phyloP scores from a whole-genome alignment of 257 asterid species.

The Eustoma russellianum region DNA sequence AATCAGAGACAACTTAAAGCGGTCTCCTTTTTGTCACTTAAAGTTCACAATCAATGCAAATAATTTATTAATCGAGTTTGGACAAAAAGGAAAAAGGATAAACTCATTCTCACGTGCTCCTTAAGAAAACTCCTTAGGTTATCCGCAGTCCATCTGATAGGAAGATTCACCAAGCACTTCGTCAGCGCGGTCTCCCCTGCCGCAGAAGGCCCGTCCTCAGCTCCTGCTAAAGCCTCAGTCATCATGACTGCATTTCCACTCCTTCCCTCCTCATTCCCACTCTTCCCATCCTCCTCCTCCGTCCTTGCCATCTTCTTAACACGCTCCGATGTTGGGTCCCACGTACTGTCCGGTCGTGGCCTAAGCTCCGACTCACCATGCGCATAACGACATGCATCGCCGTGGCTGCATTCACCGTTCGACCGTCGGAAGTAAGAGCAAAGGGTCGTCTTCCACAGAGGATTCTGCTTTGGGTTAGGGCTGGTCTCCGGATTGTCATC shows the following conservation, averaged over 20 bases:
- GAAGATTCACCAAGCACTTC: constrained; percentile 74
- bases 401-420: constrained; percentile 62
- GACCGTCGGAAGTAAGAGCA: constrained; percentile 78
- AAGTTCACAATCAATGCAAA: too few relatives aligned
- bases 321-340: constrained; percentile 97
- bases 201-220: constrained; percentile 26
- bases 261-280: constrained; percentile 13
- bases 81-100: neutral
- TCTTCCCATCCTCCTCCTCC: constrained; percentile 18
- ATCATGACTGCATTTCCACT: constrained; percentile 49
- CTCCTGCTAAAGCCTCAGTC: constrained; percentile 64
- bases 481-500: constrained; percentile 4
- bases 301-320: constrained; percentile 57
- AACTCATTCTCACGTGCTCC: constrained; percentile 43
- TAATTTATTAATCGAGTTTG: neutral
- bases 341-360: constrained; percentile 61
- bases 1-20: too few relatives aligned
- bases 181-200: constrained; percentile 33
- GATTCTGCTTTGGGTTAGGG: constrained; percentile 33
- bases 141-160: constrained; percentile 83
- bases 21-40: too few relatives aligned
- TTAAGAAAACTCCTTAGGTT: constrained; percentile 49
- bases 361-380: constrained; percentile 88
- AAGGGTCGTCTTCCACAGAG: constrained; percentile 75
- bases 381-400: constrained; percentile 73